phyloP scores from a whole-genome alignment of 1,284 basidiomycete genomes.

The Irpex sp. region DNA sequence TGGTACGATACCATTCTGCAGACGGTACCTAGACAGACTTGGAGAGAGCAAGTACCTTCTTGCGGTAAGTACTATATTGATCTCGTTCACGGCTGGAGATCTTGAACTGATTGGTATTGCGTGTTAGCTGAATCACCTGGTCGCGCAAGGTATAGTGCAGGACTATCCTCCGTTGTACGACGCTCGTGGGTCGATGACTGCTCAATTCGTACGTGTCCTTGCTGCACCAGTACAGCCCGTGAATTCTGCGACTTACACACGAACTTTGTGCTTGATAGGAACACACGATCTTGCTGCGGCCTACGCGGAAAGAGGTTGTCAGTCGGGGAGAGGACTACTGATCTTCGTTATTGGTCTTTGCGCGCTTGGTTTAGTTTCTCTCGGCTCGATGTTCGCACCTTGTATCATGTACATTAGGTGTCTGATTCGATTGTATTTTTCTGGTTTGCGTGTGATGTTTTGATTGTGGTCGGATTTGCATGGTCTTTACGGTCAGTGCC shows the following conservation, averaged over 20 bases:
- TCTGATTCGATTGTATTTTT: too few species aligned
- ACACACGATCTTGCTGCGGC: constrained; percentile 82
- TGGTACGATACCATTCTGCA: constrained; percentile 93
- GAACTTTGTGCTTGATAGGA: constrained; percentile 46
- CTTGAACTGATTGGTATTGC: constrained; percentile 8
- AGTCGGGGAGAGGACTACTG: constrained; percentile 90
- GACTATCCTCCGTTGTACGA: constrained; percentile 94
- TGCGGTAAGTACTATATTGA: constrained; percentile 55
- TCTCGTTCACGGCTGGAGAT: constrained; percentile 1
- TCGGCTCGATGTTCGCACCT: background rate
- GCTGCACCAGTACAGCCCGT: background rate
- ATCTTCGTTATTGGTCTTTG: background rate
- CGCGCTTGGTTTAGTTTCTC: background rate
- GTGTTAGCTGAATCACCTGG: constrained; percentile 82
- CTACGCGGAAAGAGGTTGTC: constrained; percentile 94
- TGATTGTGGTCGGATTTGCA: too few species aligned
- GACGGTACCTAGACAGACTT: constrained; percentile 87
- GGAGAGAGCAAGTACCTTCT: constrained; percentile 97
- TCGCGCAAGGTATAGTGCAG: constrained; percentile 84
- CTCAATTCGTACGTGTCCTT: constrained; percentile 74
- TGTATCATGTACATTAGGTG: too few species aligned
- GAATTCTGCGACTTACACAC: too few species aligned
- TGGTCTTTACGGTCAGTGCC: too few species aligned
- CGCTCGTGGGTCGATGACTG: constrained; percentile 81
- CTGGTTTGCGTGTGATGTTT: too few species aligned